Percentiles rank a stretch among this genome's conserved stretches.
These are phyloP conservation scores for Westerdykella sp. DNA, from an alignment of 2,329 filamentous ascomycete species.

Conservation along the genomic window DNA sequence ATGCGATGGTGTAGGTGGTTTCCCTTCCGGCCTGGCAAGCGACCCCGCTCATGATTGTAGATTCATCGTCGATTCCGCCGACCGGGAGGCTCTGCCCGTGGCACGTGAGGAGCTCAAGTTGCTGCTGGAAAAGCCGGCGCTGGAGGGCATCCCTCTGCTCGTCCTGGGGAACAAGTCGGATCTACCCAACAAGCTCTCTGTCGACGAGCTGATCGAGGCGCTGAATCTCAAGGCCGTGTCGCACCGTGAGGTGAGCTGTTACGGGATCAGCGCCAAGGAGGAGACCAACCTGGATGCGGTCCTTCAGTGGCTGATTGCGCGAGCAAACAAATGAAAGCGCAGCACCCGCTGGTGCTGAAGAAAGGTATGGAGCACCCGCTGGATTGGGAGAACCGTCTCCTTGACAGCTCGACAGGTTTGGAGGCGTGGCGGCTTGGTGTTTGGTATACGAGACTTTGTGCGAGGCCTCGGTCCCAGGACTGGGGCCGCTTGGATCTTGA, in stretches of 20 bases:
- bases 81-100: conserved; percentile 69
- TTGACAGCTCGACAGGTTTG: too few relatives aligned
- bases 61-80: conserved; percentile 96
- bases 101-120: conserved; percentile 90
- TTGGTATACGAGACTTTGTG: too few relatives aligned
- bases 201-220: conserved; percentile 91
- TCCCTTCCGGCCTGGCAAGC: conserved; percentile 8
- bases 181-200: conserved; percentile 79
- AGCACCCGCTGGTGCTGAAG: too few relatives aligned
- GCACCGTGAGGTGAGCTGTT: conserved; percentile 93
- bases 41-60: conserved; percentile 38
- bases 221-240: conserved; percentile 85
- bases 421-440: too few relatives aligned
- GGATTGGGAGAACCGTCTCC: too few relatives aligned
- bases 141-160: conserved; percentile 85
- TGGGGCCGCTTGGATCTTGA: conserved; percentile 7
- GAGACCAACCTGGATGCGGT: conserved; percentile 98
- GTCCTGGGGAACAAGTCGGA: conserved; percentile 98
- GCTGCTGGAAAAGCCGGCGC: conserved; percentile 73
- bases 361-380: too few relatives aligned
- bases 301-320: conserved; percentile 90
- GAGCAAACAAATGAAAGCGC: conserved; percentile 50
- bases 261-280: conserved; percentile 97
- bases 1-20: conserved; percentile 73
- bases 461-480: too few relatives aligned